Evolutionary conservation across 2,329 filamentous ascomycete genomes (phyloP), one percentile per base, ranked within the genome.

Genomic region (Colletotrichum plurivorum): DNA sequence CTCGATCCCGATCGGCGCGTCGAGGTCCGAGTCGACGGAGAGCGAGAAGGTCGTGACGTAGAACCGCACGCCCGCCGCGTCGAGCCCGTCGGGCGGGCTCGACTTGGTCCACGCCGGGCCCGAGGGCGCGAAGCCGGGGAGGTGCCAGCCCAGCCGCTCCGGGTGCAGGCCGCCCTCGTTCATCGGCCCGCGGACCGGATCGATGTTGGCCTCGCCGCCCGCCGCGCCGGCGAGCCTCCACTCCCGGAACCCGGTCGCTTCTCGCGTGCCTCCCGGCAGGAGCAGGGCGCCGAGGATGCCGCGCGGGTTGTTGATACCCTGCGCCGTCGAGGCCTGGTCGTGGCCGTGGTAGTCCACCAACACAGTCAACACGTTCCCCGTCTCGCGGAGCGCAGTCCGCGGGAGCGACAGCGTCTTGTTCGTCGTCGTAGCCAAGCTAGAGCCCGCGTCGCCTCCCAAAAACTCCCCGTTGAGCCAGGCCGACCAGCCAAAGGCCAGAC

Each of bases 171-270:
- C 90, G 10, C 90, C 90, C 77, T 93, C 90, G 71, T 92, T 92
- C 25, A 92, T 80, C 0, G 90, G 90, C 0, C 90, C 90, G 36
- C 90, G 87, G 13, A 83, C 83, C 27, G 82, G 82, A 72, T 93
- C 91, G 7, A 75, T 71, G 76, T 91, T 92, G 70, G 86, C 78
- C 73, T 93, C 90, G 7, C 90, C 91, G 7, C 89, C 89, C 1
- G 92, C 83, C 64, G 92, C 93, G 10, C 91, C 91, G 0, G 90
- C 91, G 0, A 93, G 74, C 75, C 90, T 92, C 91, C 91, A 93
- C 18, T 86, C 80, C 31, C 75, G 69, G 62, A 83, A 83, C 2
- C 85, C 85, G 4, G 79, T 63, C 36, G 93, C 82, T 1, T 76
- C 76, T 9, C 66, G 66, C 6, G 61, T 54, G 61, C 48, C 36